These are phyloP conservation scores for Penicillium sclerotigenum DNA, from an alignment of 2,329 filamentous ascomycete genomes.

Conservation along the genomic window DNA sequence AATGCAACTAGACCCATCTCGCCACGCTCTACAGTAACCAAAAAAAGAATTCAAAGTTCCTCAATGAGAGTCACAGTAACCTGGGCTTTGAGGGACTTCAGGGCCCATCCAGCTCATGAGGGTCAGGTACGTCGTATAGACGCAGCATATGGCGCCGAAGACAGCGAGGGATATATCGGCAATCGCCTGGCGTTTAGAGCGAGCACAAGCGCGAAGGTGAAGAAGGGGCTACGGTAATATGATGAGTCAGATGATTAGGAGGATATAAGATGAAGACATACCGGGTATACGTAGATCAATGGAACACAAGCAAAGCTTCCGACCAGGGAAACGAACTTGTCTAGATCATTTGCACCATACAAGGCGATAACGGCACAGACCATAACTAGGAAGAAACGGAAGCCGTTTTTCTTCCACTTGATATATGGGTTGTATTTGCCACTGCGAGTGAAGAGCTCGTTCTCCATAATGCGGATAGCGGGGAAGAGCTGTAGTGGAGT, in stretches of 20 bases:
- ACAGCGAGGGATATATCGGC: constrained; percentile 73
- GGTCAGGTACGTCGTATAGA: constrained; percentile 85
- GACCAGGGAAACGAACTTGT: constrained; percentile 95
- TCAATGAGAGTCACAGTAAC: constrained; percentile 58
- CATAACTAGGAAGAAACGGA: constrained; percentile 88
- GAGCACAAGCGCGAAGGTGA: constrained; percentile 78
- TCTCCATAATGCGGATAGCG: constrained; percentile 93
- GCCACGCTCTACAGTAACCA: constrained; percentile 11
- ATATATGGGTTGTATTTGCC: constrained; percentile 98
- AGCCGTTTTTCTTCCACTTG: constrained; percentile 99
- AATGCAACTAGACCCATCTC: constrained; percentile 2
- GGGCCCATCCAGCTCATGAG: constrained; percentile 78
- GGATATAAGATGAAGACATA: constrained; percentile 52
- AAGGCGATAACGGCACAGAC: constrained; percentile 84
- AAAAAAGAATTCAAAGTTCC: neutral
- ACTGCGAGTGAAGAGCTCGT: constrained; percentile 86
- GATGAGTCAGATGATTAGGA: neutral
- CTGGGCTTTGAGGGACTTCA: constrained; percentile 51
- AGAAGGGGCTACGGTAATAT: constrained; percentile 67
- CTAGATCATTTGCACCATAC: constrained; percentile 86
- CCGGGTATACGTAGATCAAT: constrained; percentile 94
- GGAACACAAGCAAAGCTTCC: constrained; percentile 98
- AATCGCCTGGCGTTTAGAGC: constrained; percentile 62
- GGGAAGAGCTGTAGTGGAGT: constrained; percentile 97
- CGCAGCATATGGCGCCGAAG: constrained; percentile 83